Evolutionary conservation across 1,139 yeast species (phyloP), one percentile per base, ranked within the genome.

Genomic region (Debaryomycetaceae sp.): DNA sequence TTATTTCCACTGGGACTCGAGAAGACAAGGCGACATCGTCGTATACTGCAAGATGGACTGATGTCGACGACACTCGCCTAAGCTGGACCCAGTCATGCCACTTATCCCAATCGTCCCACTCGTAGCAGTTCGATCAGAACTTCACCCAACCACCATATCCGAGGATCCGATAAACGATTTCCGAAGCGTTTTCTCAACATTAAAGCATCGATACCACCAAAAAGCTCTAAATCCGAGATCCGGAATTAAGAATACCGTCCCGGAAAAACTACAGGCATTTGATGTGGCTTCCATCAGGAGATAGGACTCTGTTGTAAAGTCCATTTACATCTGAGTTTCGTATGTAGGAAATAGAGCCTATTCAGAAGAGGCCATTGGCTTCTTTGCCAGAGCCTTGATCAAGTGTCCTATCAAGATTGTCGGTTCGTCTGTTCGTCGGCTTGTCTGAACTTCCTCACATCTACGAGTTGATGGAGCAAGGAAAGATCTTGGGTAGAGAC

Each of bases 291-390:
- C 26, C 26, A 22, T 22, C 26, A 22, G 26, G 26, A 22, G 26
- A 22, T 22, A 8, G 60, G 72, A 73, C 32, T 76, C 83, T 40
- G 89, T 83, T 41, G 75, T 81, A 45, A 82, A 75, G 61, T 78
- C 86, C 34, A 71, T 82, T 48, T 69, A 70, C 52, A 79, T 83
- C 53, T 76, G 67, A 57, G 91, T 89, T 56, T 83, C 89, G 36
- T 83, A 83, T 55, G 89, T 83, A 43, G 91, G 91, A 58, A 83
- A 83, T 77, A 78, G 91, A 71, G 86, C 85, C 47, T 89, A 83
- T 61, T 74, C 88, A 33, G 74, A 84, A 50, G 89, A 82, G 65
- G 89, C 91, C 41, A 63, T 83, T 51, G 88, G 82, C 53, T 83
- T 83, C 74, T 83, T 81, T 61, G 40, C 75, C 43, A 75, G 88